Evolutionary conservation across 495 filamentous ascomycete genomes (phyloP), one percentile per base, ranked within the genome.

Genomic region (Penicillium antarcticum): DNA sequence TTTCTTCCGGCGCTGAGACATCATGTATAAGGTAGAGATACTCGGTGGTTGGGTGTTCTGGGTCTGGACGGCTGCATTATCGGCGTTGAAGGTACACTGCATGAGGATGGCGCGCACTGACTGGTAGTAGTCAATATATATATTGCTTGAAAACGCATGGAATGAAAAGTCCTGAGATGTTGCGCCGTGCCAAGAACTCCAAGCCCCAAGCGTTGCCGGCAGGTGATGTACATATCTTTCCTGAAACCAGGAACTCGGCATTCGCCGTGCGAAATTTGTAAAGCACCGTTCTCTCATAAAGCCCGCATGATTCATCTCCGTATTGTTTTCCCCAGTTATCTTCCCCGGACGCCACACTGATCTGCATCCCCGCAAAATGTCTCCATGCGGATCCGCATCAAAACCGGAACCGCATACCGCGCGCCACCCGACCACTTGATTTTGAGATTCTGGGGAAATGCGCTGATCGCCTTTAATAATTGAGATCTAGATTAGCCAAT

Each of bases 311-410:
- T 29, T 29, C 2, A 17, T 42, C 9, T 42, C 29, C 19, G 5
- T 11, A 8, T 29, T 23, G 4, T 4, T 23, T 26, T 31, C 13
- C 41, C 6, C 32, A 19, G 23, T 24, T 12, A 2, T 12, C 11
- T 33, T 31, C 16, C 10, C 29, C 18, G 5, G 19, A 45, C 14
- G 43, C 43, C 31, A 32, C 31, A 32, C 16, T 36, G 13, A 21
- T 23, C 34, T 24, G 4, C 13, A 26, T 19, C 34, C 34, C 35
- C 42, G n/a, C 16, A 39, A 16, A 34, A 17, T 24, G 37, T 35
- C 26, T 12, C 36, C 5, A 38, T 53, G 51, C 51, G 44, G 51
- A 14, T 48, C 51, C 51, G 51, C 51, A 53, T 42, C 19, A 21
- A 14, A 18, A 29, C 37, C 38, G 44, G 37, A 46, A 19, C 51